phyloP scores from a whole-genome alignment of 2,329 filamentous ascomycete species.

The Chrysoporthe deuterocubensis region DNA sequence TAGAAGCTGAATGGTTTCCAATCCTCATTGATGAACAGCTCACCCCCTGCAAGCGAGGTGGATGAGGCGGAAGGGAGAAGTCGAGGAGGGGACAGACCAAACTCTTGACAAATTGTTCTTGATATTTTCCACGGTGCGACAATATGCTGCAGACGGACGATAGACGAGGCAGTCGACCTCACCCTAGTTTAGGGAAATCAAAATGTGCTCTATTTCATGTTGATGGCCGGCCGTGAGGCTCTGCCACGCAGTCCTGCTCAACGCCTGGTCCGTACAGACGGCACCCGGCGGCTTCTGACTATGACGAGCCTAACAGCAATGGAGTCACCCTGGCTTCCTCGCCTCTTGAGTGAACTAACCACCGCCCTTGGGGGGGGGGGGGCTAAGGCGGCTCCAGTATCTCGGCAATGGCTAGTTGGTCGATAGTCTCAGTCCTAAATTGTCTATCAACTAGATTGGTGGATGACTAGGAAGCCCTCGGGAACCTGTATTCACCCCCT shows the following conservation, averaged over 20 bases:
- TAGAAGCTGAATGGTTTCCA: constrained; percentile 2
- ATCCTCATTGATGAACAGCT: constrained; percentile 11
- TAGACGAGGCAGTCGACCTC: constrained; percentile 11
- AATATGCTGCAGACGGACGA: constrained; percentile 16
- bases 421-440: too few relatives aligned
- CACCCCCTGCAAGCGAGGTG: background rate
- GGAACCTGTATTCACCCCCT: too few relatives aligned
- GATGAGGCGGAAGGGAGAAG: background rate
- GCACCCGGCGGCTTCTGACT: background rate
- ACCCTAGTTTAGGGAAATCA: constrained; percentile 20
- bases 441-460: too few relatives aligned
- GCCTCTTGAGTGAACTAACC: too few relatives aligned
- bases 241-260: background rate
- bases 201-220: constrained; percentile 8
- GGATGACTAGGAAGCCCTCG: too few relatives aligned
- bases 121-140: constrained; percentile 14
- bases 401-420: too few relatives aligned
- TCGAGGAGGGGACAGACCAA: background rate
- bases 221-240: background rate
- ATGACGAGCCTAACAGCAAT: background rate
- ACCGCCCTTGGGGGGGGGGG: too few relatives aligned
- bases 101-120: background rate
- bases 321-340: too few relatives aligned
- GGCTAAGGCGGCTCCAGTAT: too few relatives aligned
- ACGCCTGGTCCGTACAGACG: background rate